These are phyloP conservation scores for Penicillium desertorum DNA, from an alignment of 495 filamentous ascomycete species.

Conservation along the genomic window DNA sequence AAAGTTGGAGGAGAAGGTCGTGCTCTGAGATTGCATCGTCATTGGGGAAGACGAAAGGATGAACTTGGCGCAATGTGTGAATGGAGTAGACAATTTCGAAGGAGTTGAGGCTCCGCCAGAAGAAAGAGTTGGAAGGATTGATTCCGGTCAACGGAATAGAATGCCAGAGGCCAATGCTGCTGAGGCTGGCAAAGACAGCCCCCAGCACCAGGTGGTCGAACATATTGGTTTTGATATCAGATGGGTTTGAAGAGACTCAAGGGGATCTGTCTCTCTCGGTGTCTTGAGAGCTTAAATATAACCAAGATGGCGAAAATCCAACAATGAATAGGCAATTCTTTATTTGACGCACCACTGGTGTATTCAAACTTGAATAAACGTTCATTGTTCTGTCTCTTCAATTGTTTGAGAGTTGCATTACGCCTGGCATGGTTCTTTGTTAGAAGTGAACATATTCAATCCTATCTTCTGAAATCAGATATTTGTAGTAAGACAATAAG, in stretches of 20 bases:
- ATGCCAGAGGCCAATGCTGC: not conserved
- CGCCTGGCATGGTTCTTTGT: not conserved
- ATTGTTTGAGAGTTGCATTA: not conserved
- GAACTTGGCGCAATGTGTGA: not conserved
- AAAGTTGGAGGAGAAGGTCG: not conserved
- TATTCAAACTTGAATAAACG: conserved; percentile 5
- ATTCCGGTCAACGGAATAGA: conserved; percentile 2
- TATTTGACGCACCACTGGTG: not conserved
- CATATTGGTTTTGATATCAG: not conserved
- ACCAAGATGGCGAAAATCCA: not conserved
- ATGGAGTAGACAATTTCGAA: conserved; percentile 1
- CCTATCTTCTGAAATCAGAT: not conserved
- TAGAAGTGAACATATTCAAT: no score
- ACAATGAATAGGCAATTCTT: conserved; percentile 1
- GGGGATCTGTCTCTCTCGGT: not conserved
- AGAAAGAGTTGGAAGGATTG: not conserved
- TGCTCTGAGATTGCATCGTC: not conserved
- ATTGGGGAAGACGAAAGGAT: not conserved
- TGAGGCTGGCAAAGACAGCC: not conserved
- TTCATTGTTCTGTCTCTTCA: not conserved
- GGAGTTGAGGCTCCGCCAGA: conserved; percentile 4
- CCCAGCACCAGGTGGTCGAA: not conserved
- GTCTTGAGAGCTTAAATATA: conserved; percentile 2
- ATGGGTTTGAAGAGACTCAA: not conserved
- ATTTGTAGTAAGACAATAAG: not conserved